Conservation (phyloP, 2,329 filamentous ascomycete species). For the Rhynchosporium agropyri region DNA sequence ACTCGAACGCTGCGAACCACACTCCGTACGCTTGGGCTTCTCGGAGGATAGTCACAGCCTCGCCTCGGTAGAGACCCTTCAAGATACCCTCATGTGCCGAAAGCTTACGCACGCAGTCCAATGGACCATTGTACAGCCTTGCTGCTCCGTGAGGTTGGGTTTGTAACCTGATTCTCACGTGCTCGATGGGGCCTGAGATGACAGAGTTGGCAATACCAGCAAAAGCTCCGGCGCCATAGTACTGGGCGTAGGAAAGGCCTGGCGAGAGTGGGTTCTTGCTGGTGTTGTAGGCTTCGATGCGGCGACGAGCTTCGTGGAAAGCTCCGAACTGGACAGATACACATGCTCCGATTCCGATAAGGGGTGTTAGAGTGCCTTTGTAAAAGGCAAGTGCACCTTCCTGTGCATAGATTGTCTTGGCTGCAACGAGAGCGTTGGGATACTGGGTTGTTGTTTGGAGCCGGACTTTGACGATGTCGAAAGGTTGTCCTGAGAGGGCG, state of each 20-base stretch:
- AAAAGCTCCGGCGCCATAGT: constrained; percentile 88
- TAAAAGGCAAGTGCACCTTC: constrained; percentile 94
- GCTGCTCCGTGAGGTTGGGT: constrained; percentile 88
- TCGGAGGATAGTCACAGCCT: constrained; percentile 80
- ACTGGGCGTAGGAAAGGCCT: constrained; percentile 77
- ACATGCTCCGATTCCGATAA: constrained; percentile 95
- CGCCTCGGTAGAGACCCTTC: constrained; percentile 81
- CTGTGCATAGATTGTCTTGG: constrained; percentile 79
- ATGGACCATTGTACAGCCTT: constrained; percentile 78
- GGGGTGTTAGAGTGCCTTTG: constrained; percentile 93
- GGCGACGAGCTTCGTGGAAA: constrained; percentile 89
- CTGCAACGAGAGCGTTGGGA: constrained; percentile 77
- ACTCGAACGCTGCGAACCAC: constrained; percentile 96
- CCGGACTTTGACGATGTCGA: constrained; percentile 96
- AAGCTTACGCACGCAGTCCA: constrained; percentile 90
- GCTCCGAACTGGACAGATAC: constrained; percentile 98
- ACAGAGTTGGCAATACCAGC: constrained; percentile 88
- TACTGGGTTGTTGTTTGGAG: constrained; percentile 88
- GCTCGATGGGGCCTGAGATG: constrained; percentile 91
- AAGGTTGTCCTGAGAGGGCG: constrained; percentile 60
- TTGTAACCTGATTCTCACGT: constrained; percentile 93
- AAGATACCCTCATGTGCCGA: constrained; percentile 67
- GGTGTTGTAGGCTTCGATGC: constrained; percentile 76
- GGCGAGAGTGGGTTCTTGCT: constrained; percentile 44
- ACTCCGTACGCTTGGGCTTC: constrained; percentile 94